phyloP scores from a whole-genome alignment of 139 green algal genomes.

The Volvox reticuliferus region DNA sequence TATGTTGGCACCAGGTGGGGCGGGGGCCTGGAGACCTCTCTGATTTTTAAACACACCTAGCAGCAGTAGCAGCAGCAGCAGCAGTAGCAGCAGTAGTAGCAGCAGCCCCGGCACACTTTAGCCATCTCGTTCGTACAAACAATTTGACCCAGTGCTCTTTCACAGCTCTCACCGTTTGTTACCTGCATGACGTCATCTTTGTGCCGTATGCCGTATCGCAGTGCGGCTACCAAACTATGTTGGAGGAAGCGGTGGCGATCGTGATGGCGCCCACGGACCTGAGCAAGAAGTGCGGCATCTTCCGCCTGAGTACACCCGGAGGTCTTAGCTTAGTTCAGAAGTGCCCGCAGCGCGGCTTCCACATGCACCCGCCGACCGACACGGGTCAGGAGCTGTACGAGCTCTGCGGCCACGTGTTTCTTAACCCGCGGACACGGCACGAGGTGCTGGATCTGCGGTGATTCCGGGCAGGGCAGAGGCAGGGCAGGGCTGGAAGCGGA shows the following conservation, averaged over 20 bases:
- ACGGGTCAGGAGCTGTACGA: conserved; percentile 93
- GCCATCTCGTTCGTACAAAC: not conserved
- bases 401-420: conserved; percentile 92
- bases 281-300: conserved; percentile 85
- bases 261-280: conserved; percentile 92
- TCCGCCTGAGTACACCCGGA: conserved; percentile 90
- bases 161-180: not conserved
- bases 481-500: not conserved
- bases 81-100: too few species aligned
- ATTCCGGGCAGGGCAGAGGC: not conserved
- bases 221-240: conserved; percentile 93
- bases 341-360: conserved; percentile 92
- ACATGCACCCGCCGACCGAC: conserved; percentile 80
- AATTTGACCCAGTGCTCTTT: not conserved
- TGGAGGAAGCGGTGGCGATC: conserved; percentile 96
- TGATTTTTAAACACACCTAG: too few species aligned
- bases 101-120: too few species aligned
- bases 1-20: too few species aligned
- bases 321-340: conserved; percentile 91
- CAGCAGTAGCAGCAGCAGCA: too few species aligned
- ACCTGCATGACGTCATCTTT: not conserved
- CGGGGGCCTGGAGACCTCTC: too few species aligned
- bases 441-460: conserved; percentile 91
- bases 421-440: conserved; percentile 82
- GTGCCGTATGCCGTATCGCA: conserved; percentile 28